A percentile compares a stretch with the other conserved stretches of the same genome.
Evolutionary conservation across 2,329 filamentous ascomycete species (phyloP).

Genomic region (Fusarium setosum): DNA sequence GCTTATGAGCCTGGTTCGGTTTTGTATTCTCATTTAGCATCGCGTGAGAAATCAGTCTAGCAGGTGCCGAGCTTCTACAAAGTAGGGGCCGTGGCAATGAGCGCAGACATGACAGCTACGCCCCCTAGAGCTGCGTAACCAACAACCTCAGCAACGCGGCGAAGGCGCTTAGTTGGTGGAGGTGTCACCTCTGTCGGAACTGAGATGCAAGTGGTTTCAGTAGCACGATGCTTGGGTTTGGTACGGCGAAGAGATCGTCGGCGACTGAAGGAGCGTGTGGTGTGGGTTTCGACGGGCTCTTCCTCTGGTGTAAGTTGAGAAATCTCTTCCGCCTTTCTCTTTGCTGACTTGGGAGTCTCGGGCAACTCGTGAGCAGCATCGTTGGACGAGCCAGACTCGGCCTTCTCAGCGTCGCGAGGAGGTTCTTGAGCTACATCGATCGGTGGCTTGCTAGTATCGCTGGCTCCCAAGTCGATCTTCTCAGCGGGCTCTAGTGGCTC

Average conservation of each 20-base stretch:
- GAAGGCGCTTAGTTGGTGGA: conserved; percentile 46
- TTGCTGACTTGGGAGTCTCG: conserved; percentile 15
- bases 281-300: neutral
- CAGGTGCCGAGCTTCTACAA: conserved; percentile 8
- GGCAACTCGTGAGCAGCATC: neutral
- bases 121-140: conserved; percentile 52
- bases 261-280: neutral
- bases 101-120: conserved; percentile 52
- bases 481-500: conserved; percentile 3
- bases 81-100: conserved; percentile 52
- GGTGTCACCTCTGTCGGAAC: neutral
- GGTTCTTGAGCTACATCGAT: neutral
- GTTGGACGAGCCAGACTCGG: neutral
- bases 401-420: neutral
- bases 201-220: neutral
- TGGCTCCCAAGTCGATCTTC: neutral
- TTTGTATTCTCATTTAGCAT: neutral
- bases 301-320: conserved; percentile 35
- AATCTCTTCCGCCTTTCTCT: conserved; percentile 46
- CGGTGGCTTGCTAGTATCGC: conserved; percentile 3
- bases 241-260: neutral
- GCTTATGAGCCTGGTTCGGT: neutral
- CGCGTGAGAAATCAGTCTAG: conserved; percentile 1
- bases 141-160: conserved; percentile 49
- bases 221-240: neutral